Percentiles rank a stretch among this genome's conserved stretches.
These are phyloP conservation scores for Oryza coarctata DNA, from an alignment of 176 grass and related monocot genomes.

Conservation along the genomic window DNA sequence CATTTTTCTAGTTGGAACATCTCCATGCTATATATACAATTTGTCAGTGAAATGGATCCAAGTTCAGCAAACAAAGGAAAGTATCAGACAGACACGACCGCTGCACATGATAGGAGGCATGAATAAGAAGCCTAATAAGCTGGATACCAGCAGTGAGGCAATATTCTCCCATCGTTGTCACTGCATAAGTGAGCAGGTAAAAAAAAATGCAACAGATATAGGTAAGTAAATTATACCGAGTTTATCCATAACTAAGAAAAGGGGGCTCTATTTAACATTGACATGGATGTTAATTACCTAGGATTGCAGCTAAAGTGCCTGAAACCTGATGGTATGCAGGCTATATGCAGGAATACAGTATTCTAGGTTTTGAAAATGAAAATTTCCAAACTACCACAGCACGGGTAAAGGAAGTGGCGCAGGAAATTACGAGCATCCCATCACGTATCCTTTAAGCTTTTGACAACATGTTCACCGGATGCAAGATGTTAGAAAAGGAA, in stretches of 20 bases:
- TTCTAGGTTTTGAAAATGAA: not conserved
- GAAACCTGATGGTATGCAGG: not conserved
- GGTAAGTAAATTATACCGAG: not conserved
- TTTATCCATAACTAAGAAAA: not conserved
- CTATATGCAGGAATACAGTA: not conserved
- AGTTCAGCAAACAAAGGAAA: not conserved
- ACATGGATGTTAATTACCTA: not conserved
- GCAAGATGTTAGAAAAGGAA: slow-evolving; percentile 5
- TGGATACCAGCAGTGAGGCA: not conserved
- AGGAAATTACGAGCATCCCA: not conserved
- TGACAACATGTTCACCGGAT: not conserved
- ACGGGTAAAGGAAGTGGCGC: not conserved
- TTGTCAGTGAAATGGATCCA: not conserved
- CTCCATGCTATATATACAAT: not conserved
- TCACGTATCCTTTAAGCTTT: not conserved
- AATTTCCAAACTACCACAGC: not conserved
- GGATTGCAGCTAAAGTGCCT: not conserved
- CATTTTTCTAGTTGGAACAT: not conserved
- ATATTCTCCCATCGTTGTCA: not conserved
- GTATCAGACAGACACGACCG: not conserved
- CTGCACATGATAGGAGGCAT: not conserved
- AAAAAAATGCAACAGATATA: not conserved
- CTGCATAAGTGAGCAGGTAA: not conserved
- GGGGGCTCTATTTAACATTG: not conserved
- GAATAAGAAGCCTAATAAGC: not conserved